Evolutionary conservation across 1,139 yeast species (phyloP), one percentile per base, ranked within the genome.

Genomic region (Geotrichum aggregatum): DNA sequence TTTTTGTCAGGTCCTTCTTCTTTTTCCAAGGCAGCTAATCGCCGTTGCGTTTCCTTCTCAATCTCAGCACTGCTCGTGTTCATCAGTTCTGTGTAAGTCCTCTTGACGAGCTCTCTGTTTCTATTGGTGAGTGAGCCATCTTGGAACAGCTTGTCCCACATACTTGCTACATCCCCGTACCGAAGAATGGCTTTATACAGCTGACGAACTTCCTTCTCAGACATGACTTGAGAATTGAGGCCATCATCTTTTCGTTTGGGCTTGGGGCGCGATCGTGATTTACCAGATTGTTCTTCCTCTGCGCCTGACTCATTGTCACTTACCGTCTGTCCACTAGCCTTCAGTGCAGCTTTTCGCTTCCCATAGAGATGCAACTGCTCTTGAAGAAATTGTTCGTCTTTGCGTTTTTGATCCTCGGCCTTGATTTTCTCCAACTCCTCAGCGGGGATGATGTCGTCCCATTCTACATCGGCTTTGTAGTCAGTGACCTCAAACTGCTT

Each of bases 391-490:
- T 80, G 84, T 59, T 92, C 97, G 61, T 92, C 97, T 44, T 84
- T 80, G 52, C 87, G 79, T 66, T 82, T 83, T 74, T 85, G 84
- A 64, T 92, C 98, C 56, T 89, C 96, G 58, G 87, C 96, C 67
- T 94, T 92, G 64, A 94, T 77, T 66, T 87, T 87, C 54, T 82
- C 79, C 57, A 94, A 76, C 68, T 94, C 98, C 49, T 88, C 96
- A 59, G 88, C 94, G 0, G 99, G 99, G 63, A 94, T 94, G 62
- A 94, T 94, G 68, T 94, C 99, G 71, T 94, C 98, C 99, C 99
- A 94, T 60, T 89, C 95, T 55, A 92, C 89, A 68, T 94, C 98
- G 0, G 98, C 98, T 70, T 94, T 94, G 70, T 91, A 94, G 69
- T 94, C 98, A 0, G 98, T 94, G 52, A 94, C 98, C 70, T 94